Evolutionary conservation across 2,329 filamentous ascomycete species (phyloP).

Genomic region (Metarhizium rileyi): DNA sequence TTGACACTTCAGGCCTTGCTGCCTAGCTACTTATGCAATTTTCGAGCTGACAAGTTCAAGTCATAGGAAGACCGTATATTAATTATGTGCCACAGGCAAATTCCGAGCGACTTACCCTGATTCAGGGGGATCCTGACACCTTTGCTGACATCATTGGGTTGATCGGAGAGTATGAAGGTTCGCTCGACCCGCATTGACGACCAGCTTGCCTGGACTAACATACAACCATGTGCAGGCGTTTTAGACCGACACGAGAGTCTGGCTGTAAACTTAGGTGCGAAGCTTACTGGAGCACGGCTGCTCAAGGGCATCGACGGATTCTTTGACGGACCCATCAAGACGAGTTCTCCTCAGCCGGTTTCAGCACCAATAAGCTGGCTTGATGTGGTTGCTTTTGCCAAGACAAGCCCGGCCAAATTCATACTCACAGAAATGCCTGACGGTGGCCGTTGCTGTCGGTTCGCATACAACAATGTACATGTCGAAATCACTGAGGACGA

Average conservation of each 20-base stretch:
- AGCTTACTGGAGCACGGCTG: conserved; percentile 70
- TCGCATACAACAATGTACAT: conserved; percentile 68
- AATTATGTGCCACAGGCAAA: conserved; percentile 42
- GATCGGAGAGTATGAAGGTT: conserved; percentile 68
- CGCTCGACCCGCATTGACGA: conserved; percentile 7
- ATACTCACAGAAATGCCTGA: conserved; percentile 58
- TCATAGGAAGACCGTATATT: conserved; percentile 26
- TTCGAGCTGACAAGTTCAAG: background rate
- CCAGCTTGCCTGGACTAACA: background rate
- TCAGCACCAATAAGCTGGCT: conserved; percentile 64
- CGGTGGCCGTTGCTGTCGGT: conserved; percentile 65
- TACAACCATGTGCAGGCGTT: conserved; percentile 42
- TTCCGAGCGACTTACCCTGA: conserved; percentile 35
- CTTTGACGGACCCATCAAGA: conserved; percentile 69
- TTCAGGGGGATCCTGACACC: conserved; percentile 51
- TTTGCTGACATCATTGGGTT: conserved; percentile 64
- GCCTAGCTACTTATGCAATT: conserved; percentile 14
- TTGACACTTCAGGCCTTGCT: background rate
- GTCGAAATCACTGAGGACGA: conserved; percentile 86
- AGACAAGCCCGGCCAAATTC: conserved; percentile 70
- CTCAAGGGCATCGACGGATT: conserved; percentile 79
- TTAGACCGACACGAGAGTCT: conserved; percentile 79
- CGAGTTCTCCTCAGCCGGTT: conserved; percentile 43
- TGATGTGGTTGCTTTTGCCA: conserved; percentile 77
- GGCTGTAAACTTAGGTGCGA: conserved; percentile 74